Conservation (phyloP, 2,329 filamentous ascomycete species). For the Furcasterigmium sp. region DNA sequence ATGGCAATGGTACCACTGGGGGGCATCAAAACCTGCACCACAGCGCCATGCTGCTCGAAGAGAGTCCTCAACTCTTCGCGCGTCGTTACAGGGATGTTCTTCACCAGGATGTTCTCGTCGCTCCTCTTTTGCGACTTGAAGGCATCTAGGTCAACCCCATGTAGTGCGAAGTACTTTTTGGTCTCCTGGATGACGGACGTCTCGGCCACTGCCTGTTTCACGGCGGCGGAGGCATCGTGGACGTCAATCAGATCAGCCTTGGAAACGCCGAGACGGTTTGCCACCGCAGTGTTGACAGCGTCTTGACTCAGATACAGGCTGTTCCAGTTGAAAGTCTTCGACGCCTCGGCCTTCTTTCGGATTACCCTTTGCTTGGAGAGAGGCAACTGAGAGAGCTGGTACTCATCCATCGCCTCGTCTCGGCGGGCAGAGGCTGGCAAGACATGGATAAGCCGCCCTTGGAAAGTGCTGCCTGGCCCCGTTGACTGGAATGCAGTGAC, state of each 20-base stretch:
- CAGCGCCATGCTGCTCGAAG: conserved; percentile 80
- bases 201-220: conserved; percentile 96
- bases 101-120: conserved; percentile 83
- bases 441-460: conserved; percentile 87
- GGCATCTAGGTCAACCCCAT: conserved; percentile 86
- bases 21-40: conserved; percentile 83
- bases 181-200: conserved; percentile 95
- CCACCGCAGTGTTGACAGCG: conserved; percentile 86
- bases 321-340: conserved; percentile 91
- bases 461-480: conserved; percentile 78
- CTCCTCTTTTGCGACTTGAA: conserved; percentile 84
- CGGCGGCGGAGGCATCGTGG: conserved; percentile 88
- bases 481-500: conserved; percentile 72
- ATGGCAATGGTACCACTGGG: conserved; percentile 91
- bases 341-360: conserved; percentile 73
- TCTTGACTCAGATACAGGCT: conserved; percentile 99
- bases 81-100: conserved; percentile 86
- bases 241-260: conserved; percentile 92
- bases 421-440: conserved; percentile 80
- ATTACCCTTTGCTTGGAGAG: conserved; percentile 93
- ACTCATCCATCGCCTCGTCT: conserved; percentile 79
- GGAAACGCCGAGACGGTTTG: conserved; percentile 77
- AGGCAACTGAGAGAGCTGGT: conserved; percentile 82
- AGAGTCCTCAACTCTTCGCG: conserved; percentile 72
- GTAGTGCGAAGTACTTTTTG: conserved; percentile 80